Evolutionary conservation across 371 early-diverging fungal genomes (phyloP), one percentile per base, ranked within the genome.

Genomic region (Saksenaea vasiformis): DNA sequence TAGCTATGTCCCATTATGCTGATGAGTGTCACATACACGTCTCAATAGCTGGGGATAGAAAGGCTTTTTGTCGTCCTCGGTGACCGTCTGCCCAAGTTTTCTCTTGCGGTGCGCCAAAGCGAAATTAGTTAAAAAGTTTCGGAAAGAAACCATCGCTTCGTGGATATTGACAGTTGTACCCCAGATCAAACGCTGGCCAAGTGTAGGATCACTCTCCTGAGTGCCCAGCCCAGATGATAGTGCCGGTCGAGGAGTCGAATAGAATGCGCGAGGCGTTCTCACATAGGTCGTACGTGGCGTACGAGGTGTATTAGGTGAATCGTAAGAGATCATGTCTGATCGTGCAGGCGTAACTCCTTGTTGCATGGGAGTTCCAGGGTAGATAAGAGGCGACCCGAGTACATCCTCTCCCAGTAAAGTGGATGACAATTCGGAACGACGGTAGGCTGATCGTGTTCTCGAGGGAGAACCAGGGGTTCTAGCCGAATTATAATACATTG

Each of bases 121-220:
- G 70, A 94, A 98, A 57, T 90, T 80, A 35, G 71, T 65, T 69
- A 99, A 77, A 72, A 99, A 99, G 65, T 95, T 90, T 54, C 90
- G 83, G 82, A 99, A 99, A 26, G 83, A 75, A n/a, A 78, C 75
- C 79, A 93, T 94, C 43, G 92, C 91, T 51, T 97, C 96, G 47
- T 95, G 88, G 51, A 99, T 91, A 68, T 95, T 94, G 68, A 99
- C 91, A 8, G 94, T 95, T 0, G 99, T 99, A 47, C 99, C 99
- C 99, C 99, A 99, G 63, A 99, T 97, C 60, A 94, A 79, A 55
- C 89, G 86, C 14, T 69, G 71, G 13, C 75, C 61, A 41, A 73
- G 39, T 1, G 87, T 76, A 38, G 80, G 83, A 43, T 83, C 83
- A 3, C 68, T 61, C 17, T 77, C 79, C 65, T 81, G 78, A 1